Percentiles rank a stretch among this genome's conserved stretches.
phyloP scores from a whole-genome alignment of 176 grass and related monocot genomes.

The Panicum miliaceum region DNA sequence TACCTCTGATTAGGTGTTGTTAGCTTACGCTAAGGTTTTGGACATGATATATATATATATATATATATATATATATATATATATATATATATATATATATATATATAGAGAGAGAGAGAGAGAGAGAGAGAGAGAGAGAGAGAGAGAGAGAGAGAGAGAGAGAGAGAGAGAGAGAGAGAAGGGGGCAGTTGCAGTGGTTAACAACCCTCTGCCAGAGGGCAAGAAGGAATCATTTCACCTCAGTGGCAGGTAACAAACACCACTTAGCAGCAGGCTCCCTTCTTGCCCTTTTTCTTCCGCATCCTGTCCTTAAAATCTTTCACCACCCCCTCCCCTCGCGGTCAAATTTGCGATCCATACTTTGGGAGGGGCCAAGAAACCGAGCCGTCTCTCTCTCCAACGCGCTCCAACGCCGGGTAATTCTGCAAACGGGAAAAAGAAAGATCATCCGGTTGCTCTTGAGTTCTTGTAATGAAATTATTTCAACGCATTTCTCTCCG shows the following conservation, averaged over 20 bases:
- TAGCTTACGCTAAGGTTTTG: conserved; percentile 60
- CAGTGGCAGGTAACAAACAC: conserved; percentile 61
- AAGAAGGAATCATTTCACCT: conserved; percentile 68
- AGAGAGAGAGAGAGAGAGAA: neutral
- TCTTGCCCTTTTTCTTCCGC: conserved; percentile 48
- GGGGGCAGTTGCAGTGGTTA: conserved; percentile 55
- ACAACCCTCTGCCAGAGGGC: conserved; percentile 52
- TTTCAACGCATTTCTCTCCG: neutral
- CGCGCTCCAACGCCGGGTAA: conserved; percentile 40
- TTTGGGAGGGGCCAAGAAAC: conserved; percentile 37
- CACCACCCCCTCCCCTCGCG: conserved; percentile 37
- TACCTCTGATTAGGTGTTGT: conserved; percentile 47
- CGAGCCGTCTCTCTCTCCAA: conserved; percentile 8
- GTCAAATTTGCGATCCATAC: conserved; percentile 53
- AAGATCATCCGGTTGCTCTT: conserved; percentile 24
- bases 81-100: too few relatives aligned
- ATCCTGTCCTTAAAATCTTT: conserved; percentile 54
- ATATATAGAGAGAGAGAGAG: too few relatives aligned
- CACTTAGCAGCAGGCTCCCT: conserved; percentile 29
- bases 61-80: too few relatives aligned
- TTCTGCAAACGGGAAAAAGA: neutral
- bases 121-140: conserved; percentile 23
- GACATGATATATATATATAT: too few relatives aligned
- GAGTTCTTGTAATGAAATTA: conserved; percentile 29
- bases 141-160: neutral